phyloP scores from a whole-genome alignment of 1,284 basidiomycete species.

The Tylopilus sp. region DNA sequence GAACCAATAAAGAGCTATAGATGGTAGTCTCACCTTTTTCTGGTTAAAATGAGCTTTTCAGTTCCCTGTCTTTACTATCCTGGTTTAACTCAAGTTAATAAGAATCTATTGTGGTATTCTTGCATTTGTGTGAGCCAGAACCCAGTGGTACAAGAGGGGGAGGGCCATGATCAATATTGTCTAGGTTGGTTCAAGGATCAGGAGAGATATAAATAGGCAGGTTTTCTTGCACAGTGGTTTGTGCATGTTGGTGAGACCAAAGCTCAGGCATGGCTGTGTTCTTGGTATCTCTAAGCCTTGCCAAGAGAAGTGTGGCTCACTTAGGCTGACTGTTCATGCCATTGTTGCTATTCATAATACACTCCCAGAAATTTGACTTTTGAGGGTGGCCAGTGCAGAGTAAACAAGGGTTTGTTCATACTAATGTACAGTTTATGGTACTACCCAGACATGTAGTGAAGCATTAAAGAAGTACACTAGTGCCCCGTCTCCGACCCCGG shows the following conservation, averaged over 20 bases:
- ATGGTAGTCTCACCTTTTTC: background rate
- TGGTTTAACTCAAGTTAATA: too few species aligned
- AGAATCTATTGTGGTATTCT: background rate
- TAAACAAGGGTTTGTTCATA: background rate
- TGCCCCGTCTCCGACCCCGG: background rate
- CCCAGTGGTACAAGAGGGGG: background rate
- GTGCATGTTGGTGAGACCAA: background rate
- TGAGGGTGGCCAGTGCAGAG: background rate
- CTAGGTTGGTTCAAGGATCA: background rate
- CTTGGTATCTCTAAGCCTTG: conserved; percentile 16
- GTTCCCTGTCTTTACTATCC: background rate
- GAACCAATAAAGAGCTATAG: background rate
- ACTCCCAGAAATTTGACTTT: background rate
- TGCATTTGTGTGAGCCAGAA: background rate
- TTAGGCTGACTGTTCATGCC: background rate
- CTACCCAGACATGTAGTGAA: background rate
- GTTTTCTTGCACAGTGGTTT: background rate
- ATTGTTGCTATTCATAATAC: background rate
- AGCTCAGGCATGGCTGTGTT: conserved; percentile 10
- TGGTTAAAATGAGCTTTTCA: background rate
- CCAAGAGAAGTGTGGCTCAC: background rate
- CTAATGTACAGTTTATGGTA: conserved; percentile 3
- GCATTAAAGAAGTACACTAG: background rate
- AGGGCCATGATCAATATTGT: background rate
- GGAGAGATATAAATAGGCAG: background rate